Base-by-base conservation (phyloP, 176 grass and related monocot genomes). In the Oryza australiensis region DNA sequence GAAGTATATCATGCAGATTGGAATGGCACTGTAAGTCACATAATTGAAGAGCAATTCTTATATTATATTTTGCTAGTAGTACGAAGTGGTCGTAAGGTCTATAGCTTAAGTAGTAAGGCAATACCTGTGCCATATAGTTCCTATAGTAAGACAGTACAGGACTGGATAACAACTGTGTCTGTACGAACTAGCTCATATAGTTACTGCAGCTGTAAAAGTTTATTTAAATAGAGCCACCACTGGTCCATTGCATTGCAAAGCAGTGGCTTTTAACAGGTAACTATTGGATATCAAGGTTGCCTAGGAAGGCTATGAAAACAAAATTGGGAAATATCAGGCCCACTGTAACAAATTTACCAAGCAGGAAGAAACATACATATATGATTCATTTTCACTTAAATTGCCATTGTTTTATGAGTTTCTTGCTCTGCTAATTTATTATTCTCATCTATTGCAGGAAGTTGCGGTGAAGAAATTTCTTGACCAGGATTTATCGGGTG, bases 381-480 rank as follows among this genome's bases (percentile, higher is more conserved):
- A 15, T 13, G 84, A 22, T 51, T 37, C 35, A 35, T 35, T 35
- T 14, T 70, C n/a, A 42, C 26, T 72, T 53, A 45, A 24, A 35
- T 53, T 81, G 60, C 66, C 48, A 18, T 18, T 46, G 35, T 82
- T 23, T 77, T 48, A n/a, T 84, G 37, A 37, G 30, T 49, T 90
- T 77, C 62, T 3, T 75, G 6, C 42, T 86, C 45, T 75, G 12
- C 4, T 74, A 42, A 86, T 48, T 23, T 46, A 26, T 60, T 82
- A 29, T 76, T 64, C 12, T 73, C 45, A 83, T 83, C 41, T 73
- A 79, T 84, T 38, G 37, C 88, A 99, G 96, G 96, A 99, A 80
- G 96, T 99, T 92, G 96, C 96, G 5, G 93, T 99, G 57, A 99
- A 99, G 83, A 99, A 99, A 82, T 99, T 99, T 78, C 89, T 99